Percentiles rank a stretch among this genome's conserved stretches.
Evolutionary conservation across 352 stramenopile genomes (phyloP).

Genomic region (Phytophthora citricola): DNA sequence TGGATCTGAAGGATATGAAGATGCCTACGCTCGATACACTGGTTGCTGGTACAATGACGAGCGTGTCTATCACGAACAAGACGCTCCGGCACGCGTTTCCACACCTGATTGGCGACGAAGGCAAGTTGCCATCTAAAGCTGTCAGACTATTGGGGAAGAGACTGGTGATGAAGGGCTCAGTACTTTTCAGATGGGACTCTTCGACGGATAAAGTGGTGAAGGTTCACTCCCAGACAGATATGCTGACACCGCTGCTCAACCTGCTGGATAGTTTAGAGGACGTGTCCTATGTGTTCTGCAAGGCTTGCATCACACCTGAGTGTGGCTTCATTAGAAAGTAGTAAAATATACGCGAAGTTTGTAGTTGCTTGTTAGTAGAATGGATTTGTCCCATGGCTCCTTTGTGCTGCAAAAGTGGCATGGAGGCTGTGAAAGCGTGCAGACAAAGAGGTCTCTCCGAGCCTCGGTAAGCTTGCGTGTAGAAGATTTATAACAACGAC

Average conservation of each 20-base stretch:
- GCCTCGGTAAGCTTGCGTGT: too few species aligned
- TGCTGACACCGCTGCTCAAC: conserved; percentile 7
- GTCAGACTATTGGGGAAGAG: background rate
- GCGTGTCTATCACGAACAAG: background rate
- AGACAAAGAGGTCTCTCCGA: too few species aligned
- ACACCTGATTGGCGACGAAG: background rate
- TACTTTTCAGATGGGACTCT: conserved; percentile 7
- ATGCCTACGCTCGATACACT: background rate
- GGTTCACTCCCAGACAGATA: background rate
- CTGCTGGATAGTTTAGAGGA: conserved; percentile 8
- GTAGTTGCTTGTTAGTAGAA: too few species aligned
- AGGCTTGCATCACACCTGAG: background rate
- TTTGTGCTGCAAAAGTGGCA: too few species aligned
- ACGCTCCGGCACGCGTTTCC: background rate
- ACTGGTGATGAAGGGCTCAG: conserved; percentile 6
- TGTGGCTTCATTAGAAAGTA: background rate
- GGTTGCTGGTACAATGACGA: background rate
- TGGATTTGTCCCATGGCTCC: too few species aligned
- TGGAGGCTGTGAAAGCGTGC: too few species aligned
- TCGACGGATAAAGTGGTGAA: conserved; percentile 1
- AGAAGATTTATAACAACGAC: too few species aligned
- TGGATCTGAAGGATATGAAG: background rate
- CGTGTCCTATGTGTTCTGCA: background rate
- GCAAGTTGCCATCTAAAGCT: background rate
- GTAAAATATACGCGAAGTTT: too few species aligned